A percentile compares a stretch with the other conserved stretches of the same genome.
phyloP scores from a whole-genome alignment of 2,329 filamentous ascomycete genomes.

The Purpureocillium takamizusanense region DNA sequence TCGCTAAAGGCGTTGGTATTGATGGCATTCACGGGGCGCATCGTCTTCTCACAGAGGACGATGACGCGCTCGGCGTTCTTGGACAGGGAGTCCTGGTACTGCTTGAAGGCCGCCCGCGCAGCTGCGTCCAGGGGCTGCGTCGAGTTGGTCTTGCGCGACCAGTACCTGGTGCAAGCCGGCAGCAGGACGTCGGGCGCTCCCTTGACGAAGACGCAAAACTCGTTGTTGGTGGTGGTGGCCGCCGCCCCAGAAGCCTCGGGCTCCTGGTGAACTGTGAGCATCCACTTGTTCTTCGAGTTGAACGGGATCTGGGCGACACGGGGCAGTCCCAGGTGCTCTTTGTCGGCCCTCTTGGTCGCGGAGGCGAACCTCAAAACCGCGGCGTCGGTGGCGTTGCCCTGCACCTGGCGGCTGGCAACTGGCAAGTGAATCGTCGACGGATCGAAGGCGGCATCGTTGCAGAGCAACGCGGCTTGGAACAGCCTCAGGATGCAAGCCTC shows the following conservation, averaged over 20 bases:
- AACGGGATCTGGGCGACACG: slow-evolving; percentile 34
- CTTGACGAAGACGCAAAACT: slow-evolving; percentile 39
- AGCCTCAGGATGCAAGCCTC: slow-evolving; percentile 12
- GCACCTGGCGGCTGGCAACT: slow-evolving; percentile 21
- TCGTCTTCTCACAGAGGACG: slow-evolving; percentile 29
- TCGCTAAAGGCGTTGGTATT: slow-evolving; percentile 40
- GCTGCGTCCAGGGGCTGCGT: slow-evolving; percentile 24
- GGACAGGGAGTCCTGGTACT: slow-evolving; percentile 29
- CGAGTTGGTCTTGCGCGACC: slow-evolving; percentile 19
- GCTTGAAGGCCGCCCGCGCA: slow-evolving; percentile 21
- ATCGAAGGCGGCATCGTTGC: slow-evolving; percentile 34
- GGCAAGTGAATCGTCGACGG: slow-evolving; percentile 24
- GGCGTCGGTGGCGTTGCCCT: slow-evolving; percentile 34
- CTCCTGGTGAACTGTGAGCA: slow-evolving; percentile 29
- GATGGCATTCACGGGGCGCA: slow-evolving; percentile 14
- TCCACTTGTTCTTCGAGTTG: slow-evolving; percentile 42
- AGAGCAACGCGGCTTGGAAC: slow-evolving; percentile 22
- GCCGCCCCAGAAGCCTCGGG: slow-evolving; percentile 4
- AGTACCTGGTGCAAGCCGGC: slow-evolving; percentile 23
- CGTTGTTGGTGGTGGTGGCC: slow-evolving; percentile 12
- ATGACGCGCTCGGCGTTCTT: slow-evolving; percentile 33
- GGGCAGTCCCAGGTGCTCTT: slow-evolving; percentile 9
- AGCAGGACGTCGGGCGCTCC: slow-evolving; percentile 44
- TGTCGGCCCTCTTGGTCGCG: slow-evolving; percentile 10
- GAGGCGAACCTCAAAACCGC: slow-evolving; percentile 31